Conservation (phyloP, 306 rosid genomes). For the Trichosanthes cucumerina region DNA sequence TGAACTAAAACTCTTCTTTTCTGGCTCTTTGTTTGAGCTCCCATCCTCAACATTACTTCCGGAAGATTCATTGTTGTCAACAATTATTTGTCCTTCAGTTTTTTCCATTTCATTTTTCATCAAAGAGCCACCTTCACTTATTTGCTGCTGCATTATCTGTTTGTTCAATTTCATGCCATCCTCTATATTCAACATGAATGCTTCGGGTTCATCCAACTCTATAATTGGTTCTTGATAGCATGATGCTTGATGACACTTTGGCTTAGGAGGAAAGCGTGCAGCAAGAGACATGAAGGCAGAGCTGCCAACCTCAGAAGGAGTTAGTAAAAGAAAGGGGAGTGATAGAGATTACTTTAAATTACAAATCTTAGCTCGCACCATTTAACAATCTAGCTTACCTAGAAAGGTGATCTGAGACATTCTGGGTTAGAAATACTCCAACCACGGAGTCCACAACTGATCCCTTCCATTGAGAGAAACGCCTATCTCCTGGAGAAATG, state of each 20-base stretch:
- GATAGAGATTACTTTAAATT: neutral
- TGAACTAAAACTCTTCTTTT: constrained; percentile 24
- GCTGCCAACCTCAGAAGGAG: constrained; percentile 37
- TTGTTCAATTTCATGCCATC: constrained; percentile 26
- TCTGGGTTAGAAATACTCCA: constrained; percentile 97
- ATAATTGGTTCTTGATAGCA: constrained; percentile 16
- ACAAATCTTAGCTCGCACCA: constrained; percentile 1
- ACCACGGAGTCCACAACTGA: constrained; percentile 95
- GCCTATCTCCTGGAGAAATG: constrained; percentile 80
- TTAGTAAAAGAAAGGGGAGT: neutral
- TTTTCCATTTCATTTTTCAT: constrained; percentile 18
- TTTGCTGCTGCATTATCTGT: constrained; percentile 19
- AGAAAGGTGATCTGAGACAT: constrained; percentile 96
- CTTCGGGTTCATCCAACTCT: constrained; percentile 31
- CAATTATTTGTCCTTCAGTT: constrained; percentile 20
- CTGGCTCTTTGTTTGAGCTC: constrained; percentile 42
- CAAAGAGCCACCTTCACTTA: constrained; percentile 19
- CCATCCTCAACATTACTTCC: constrained; percentile 19
- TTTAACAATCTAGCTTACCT: constrained; percentile 36
- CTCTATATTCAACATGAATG: constrained; percentile 17
- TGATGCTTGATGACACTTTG: constrained; percentile 23
- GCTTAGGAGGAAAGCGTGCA: constrained; percentile 58
- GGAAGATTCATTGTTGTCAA: constrained; percentile 18
- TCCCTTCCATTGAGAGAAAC: constrained; percentile 96
- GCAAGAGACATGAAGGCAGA: constrained; percentile 97